Evolutionary conservation across 1,139 yeast genomes (phyloP).

Genomic region (Ogataea hybrid): DNA sequence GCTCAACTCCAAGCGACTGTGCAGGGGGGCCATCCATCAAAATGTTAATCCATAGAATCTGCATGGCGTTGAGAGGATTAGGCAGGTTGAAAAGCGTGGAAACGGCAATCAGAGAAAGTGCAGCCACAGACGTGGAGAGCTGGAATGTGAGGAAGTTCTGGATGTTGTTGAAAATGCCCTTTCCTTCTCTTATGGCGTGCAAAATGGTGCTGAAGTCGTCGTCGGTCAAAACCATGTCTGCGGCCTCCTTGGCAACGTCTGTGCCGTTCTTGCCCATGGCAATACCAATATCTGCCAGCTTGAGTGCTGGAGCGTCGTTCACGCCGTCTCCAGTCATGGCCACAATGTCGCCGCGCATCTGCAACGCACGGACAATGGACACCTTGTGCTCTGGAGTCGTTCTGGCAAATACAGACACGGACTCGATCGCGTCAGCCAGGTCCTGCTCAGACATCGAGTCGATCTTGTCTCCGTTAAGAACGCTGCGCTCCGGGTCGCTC

Average conservation of each 20-base stretch:
- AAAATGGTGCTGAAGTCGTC: constrained; percentile 94
- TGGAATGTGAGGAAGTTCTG: constrained; percentile 94
- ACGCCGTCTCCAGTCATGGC: constrained; percentile 99
- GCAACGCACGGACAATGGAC: constrained; percentile 86
- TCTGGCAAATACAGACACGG: constrained; percentile 91
- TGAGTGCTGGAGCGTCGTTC: constrained; percentile 98
- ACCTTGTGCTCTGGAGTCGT: constrained; percentile 97
- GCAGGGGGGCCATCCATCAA: constrained; percentile 99
- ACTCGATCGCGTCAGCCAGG: constrained; percentile 68
- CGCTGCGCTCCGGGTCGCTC: constrained; percentile 55
- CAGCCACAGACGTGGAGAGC: constrained; percentile 93
- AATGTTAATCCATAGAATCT: constrained; percentile 94
- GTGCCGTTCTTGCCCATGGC: constrained; percentile 98
- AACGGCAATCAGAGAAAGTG: constrained; percentile 82
- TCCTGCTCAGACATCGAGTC: constrained; percentile 70
- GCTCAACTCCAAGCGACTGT: constrained; percentile 95
- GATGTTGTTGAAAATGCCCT: constrained; percentile 91
- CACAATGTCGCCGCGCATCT: constrained; percentile 89
- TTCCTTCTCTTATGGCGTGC: constrained; percentile 93
- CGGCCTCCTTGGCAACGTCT: constrained; percentile 97
- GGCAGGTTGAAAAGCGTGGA: constrained; percentile 86
- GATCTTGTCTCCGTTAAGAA: constrained; percentile 80
- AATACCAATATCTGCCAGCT: constrained; percentile 95
- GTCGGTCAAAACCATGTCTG: constrained; percentile 96
- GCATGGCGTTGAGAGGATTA: constrained; percentile 98